Conservation (phyloP, 2,329 filamentous ascomycete genomes). For the Cladosporium sp. region DNA sequence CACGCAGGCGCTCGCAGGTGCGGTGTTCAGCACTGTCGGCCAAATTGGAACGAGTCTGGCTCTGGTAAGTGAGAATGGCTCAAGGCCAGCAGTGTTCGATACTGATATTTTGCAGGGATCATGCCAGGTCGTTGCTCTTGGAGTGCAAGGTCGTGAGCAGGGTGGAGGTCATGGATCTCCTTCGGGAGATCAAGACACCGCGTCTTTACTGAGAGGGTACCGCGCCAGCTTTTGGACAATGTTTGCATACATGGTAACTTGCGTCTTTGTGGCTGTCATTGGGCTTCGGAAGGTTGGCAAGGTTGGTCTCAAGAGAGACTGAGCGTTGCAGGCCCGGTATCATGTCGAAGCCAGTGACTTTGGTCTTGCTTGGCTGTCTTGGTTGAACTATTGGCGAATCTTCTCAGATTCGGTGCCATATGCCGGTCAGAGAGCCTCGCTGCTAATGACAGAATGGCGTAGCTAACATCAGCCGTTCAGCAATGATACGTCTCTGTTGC, state of each 20-base stretch:
- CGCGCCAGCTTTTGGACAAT: slow-evolving; percentile 38
- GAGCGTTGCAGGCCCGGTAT: no score
- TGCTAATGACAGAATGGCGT: no score
- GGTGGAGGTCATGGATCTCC: neutral
- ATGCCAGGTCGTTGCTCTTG: slow-evolving; percentile 8
- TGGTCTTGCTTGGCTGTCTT: no score
- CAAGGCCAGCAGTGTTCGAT: slow-evolving; percentile 23
- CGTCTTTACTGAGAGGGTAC: slow-evolving; percentile 35
- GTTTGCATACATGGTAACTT: slow-evolving; percentile 31
- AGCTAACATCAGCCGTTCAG: no score
- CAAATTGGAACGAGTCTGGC: slow-evolving; percentile 44
- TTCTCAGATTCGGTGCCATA: no score
- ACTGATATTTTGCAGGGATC: slow-evolving; percentile 1
- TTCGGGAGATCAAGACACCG: neutral
- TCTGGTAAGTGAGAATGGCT: slow-evolving; percentile 15
- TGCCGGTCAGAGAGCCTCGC: no score
- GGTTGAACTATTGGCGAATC: no score
- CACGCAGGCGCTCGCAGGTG: slow-evolving; percentile 42
- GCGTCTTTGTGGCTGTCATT: slow-evolving; percentile 27
- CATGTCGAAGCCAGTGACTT: no score
- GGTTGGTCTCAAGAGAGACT: slow-evolving; percentile 37
- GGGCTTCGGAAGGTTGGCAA: slow-evolving; percentile 39
- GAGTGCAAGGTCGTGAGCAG: neutral
- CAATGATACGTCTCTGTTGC: no score
- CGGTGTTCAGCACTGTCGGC: slow-evolving; percentile 42